Conservation (phyloP, 202 grass and related monocot genomes). For the Digitaria exilis region DNA sequence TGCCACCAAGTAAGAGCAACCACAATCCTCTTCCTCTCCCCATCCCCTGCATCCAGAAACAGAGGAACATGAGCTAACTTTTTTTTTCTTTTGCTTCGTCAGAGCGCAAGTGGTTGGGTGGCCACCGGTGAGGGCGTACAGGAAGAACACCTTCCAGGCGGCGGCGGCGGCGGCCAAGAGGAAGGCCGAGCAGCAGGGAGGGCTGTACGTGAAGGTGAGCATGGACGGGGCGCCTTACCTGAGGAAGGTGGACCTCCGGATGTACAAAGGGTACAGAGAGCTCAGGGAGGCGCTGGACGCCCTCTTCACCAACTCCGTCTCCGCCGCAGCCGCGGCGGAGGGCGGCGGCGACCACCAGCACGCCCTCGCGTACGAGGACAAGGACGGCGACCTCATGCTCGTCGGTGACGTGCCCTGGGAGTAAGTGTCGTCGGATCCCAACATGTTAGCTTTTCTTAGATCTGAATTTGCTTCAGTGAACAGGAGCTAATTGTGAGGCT, state of each 20-base stretch:
- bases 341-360: slow-evolving; percentile 20
- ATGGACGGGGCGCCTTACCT: slow-evolving; percentile 89
- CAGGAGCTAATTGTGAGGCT: neutral
- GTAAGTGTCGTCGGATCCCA: slow-evolving; percentile 46
- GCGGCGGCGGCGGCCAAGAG: slow-evolving; percentile 40
- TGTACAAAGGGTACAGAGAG: slow-evolving; percentile 68
- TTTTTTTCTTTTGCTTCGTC: neutral
- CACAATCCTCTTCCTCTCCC: too few species aligned
- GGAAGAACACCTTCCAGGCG: slow-evolving; percentile 61
- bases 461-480: neutral
- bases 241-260: slow-evolving; percentile 65
- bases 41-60: neutral
- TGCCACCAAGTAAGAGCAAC: slow-evolving; percentile 50
- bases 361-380: slow-evolving; percentile 65
- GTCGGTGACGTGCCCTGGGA: slow-evolving; percentile 76
- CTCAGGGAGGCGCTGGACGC: slow-evolving; percentile 62
- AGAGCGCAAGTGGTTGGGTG: slow-evolving; percentile 76
- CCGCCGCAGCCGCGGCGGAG: too few species aligned
- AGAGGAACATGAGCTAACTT: neutral
- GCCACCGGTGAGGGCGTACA: slow-evolving; percentile 69
- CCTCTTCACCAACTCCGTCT: slow-evolving; percentile 54
- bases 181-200: slow-evolving; percentile 35
- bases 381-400: slow-evolving; percentile 75
- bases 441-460: neutral
- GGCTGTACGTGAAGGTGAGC: slow-evolving; percentile 73